phyloP scores from a whole-genome alignment of 164 flowering plant species.

The Saururus chinensis region DNA sequence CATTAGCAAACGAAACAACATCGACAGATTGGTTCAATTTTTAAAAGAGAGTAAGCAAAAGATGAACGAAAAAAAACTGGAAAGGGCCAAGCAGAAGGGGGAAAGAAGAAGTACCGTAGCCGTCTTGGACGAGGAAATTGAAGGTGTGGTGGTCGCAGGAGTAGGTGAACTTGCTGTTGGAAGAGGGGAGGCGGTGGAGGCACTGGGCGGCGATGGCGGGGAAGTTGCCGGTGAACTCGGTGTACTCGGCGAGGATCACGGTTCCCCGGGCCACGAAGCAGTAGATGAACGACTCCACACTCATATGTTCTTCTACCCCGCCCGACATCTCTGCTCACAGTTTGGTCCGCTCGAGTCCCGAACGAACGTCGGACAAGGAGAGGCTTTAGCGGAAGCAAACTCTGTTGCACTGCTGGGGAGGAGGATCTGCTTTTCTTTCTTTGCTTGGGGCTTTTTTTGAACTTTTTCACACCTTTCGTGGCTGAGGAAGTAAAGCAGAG shows the following conservation, averaged over 20 bases:
- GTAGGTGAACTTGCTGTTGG: constrained; percentile 80
- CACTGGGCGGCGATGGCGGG: constrained; percentile 81
- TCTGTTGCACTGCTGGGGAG: too few relatives aligned
- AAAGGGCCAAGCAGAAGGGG: too few relatives aligned
- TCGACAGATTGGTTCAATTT: too few relatives aligned
- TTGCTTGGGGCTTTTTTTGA: too few relatives aligned
- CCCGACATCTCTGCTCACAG: too few relatives aligned
- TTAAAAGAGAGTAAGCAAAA: too few relatives aligned
- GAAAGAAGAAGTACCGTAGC: constrained; percentile 40
- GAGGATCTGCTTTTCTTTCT: too few relatives aligned
- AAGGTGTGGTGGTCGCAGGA: constrained; percentile 72
- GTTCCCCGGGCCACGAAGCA: constrained; percentile 86
- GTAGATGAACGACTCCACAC: constrained; percentile 75
- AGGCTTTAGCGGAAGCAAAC: too few relatives aligned
- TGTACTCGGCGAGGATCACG: constrained; percentile 67
- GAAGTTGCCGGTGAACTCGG: constrained; percentile 78
- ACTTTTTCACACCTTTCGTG: too few relatives aligned
- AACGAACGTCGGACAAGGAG: neutral
- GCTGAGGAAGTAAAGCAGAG: too few relatives aligned
- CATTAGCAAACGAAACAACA: too few relatives aligned
- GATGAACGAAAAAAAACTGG: too few relatives aligned
- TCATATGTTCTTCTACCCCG: constrained; percentile 32
- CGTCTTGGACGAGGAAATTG: constrained; percentile 72
- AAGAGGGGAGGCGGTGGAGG: constrained; percentile 56
- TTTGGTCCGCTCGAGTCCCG: neutral